Percentiles rank a stretch among this genome's conserved stretches.
These are phyloP conservation scores for Blastocrithidia nonstop DNA, from an alignment of 208 protist species.

Conservation along the genomic window DNA sequence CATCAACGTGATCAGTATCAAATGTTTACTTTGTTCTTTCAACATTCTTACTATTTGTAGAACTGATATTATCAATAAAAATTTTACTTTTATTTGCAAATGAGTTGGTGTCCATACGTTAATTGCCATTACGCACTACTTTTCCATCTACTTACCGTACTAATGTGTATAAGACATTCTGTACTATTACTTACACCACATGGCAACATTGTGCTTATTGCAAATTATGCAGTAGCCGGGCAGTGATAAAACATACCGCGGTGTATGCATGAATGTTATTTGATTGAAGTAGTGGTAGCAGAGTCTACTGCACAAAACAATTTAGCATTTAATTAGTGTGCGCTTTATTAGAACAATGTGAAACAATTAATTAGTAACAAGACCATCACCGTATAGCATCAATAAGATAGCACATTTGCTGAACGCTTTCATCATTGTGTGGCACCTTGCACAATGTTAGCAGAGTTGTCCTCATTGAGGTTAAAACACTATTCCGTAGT, in stretches of 20 bases:
- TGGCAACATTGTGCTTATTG: conserved; percentile 6
- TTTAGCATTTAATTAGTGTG: conserved; percentile 15
- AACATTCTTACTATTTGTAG: conserved; percentile 5
- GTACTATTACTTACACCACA: conserved; percentile 12
- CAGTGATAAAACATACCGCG: conserved; percentile 22
- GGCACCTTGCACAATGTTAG: conserved; percentile 72
- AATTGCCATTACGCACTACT: conserved; percentile 1
- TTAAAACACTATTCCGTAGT: conserved; percentile 16
- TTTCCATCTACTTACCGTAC: conserved; percentile 12
- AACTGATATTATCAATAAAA: background rate
- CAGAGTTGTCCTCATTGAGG: conserved; percentile 24
- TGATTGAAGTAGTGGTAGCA: conserved; percentile 42
- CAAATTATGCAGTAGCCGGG: conserved; percentile 15
- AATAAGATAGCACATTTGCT: conserved; percentile 37
- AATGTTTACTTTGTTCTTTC: too few relatives aligned
- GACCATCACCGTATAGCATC: conserved; percentile 50
- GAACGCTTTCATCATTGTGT: conserved; percentile 36
- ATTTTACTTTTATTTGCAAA: background rate
- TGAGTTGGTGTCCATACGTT: conserved; percentile 1
- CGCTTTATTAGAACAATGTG: conserved; percentile 17
- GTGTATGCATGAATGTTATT: conserved; percentile 35
- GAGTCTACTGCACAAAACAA: conserved; percentile 25
- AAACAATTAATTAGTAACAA: conserved; percentile 21
- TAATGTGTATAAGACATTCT: conserved; percentile 18
- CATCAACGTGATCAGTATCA: conserved; percentile 5